Percentiles rank a stretch among this genome's conserved stretches.
These are phyloP conservation scores for Sporothrix globosa DNA, from an alignment of 2,329 filamentous ascomycete species.

Conservation along the genomic window DNA sequence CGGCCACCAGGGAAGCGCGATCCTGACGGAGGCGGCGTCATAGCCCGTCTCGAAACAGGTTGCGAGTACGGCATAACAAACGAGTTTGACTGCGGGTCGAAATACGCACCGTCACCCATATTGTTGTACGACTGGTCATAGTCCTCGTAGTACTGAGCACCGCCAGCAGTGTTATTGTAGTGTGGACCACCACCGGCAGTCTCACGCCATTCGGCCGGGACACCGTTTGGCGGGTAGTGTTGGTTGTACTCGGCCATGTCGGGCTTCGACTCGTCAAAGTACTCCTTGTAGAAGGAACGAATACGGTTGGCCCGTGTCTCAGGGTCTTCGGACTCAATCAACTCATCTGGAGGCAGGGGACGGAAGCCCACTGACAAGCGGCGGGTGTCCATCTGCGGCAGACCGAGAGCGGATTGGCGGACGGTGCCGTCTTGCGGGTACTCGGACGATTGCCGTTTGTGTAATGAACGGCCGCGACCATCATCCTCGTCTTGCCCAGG, in stretches of 20 bases:
- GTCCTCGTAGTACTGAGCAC: conserved; percentile 69
- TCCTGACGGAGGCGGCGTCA: conserved; percentile 83
- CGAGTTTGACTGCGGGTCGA: conserved; percentile 67
- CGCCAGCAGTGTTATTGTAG: conserved; percentile 33
- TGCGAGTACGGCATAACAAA: conserved; percentile 85
- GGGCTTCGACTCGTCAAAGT: conserved; percentile 82
- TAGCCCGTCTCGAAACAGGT: conserved; percentile 83
- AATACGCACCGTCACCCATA: conserved; percentile 61
- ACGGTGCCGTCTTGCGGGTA: conserved; percentile 35
- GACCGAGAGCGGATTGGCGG: conserved; percentile 49
- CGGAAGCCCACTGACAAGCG: conserved; percentile 74
- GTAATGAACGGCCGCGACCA: conserved; percentile 31
- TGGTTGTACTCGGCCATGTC: conserved; percentile 40
- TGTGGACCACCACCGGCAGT: conserved; percentile 24
- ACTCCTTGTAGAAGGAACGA: conserved; percentile 98
- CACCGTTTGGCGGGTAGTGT: conserved; percentile 36
- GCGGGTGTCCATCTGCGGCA: conserved; percentile 59
- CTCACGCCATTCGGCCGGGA: conserved; percentile 30
- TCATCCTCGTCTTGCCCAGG: conserved; percentile 40
- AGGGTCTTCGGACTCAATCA: conserved; percentile 79
- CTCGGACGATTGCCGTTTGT: conserved; percentile 40
- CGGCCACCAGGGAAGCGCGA: conserved; percentile 48
- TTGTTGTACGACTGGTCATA: conserved; percentile 68
- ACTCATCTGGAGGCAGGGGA: conserved; percentile 84
- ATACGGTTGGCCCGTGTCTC: conserved; percentile 95